These are phyloP conservation scores for Cryptosporidium bovis DNA, from an alignment of 169 alveolate genomes.

Conservation along the genomic window DNA sequence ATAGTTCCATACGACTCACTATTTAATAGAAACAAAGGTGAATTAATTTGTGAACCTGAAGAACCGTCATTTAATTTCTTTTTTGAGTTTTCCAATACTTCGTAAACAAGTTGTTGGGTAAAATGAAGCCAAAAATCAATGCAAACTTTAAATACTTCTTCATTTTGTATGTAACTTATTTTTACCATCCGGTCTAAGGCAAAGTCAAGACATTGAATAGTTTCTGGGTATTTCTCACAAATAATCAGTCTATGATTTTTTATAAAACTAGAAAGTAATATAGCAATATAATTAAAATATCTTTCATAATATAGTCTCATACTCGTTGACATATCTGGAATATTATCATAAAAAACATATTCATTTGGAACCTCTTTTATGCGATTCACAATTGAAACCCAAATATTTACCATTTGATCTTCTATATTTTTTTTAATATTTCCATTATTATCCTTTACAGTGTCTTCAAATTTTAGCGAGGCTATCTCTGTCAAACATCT, in stretches of 20 bases:
- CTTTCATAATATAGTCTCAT: conserved; percentile 87
- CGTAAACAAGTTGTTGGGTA: conserved; percentile 86
- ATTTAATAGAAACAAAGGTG: conserved; percentile 61
- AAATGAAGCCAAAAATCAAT: conserved; percentile 96
- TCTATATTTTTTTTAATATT: conserved; percentile 76
- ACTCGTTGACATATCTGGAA: conserved; percentile 82
- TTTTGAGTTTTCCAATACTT: conserved; percentile 81
- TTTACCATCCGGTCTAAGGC: conserved; percentile 76
- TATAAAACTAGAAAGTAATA: conserved; percentile 85
- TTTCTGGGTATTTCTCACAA: conserved; percentile 67
- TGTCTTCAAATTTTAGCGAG: conserved; percentile 80
- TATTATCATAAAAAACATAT: conserved; percentile 84
- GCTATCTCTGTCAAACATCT: conserved; percentile 93
- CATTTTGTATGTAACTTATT: conserved; percentile 87
- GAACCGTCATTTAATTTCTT: conserved; percentile 51
- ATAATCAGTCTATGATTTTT: conserved; percentile 66
- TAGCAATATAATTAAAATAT: conserved; percentile 86
- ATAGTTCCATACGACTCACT: conserved; percentile 63
- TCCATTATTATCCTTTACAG: conserved; percentile 64
- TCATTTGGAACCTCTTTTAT: conserved; percentile 83
- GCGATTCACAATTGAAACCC: conserved; percentile 84
- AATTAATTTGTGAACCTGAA: conserved; percentile 2
- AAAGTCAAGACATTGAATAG: conserved; percentile 28
- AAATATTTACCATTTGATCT: conserved; percentile 80
- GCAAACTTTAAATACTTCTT: conserved; percentile 96